Conservation (phyloP, 73 alveolate species). For the Stentor coeruleus region DNA sequence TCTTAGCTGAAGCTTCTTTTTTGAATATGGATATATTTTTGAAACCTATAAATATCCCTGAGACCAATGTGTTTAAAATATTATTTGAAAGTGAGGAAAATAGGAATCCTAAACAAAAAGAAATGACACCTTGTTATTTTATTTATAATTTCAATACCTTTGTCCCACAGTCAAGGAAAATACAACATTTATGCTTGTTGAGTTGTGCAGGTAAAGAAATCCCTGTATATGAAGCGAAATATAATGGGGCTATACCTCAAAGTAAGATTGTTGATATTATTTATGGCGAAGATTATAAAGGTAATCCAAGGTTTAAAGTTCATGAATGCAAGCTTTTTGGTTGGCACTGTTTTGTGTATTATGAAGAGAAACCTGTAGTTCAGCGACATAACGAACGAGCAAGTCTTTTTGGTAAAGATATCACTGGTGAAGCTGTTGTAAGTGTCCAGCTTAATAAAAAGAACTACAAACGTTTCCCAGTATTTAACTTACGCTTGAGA, state of each 20-base stretch:
- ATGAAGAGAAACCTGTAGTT: conserved; percentile 14
- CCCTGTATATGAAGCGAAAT: neutral
- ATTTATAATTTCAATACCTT: neutral
- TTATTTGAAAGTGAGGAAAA: neutral
- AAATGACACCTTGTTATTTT: neutral
- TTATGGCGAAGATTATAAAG: neutral
- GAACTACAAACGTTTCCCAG: neutral
- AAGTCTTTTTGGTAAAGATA: conserved; percentile 2
- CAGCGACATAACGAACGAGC: neutral
- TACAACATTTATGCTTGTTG: neutral
- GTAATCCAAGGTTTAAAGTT: neutral
- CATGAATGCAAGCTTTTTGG: neutral
- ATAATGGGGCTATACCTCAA: neutral
- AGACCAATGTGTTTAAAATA: neutral
- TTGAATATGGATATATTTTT: neutral
- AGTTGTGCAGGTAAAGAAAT: conserved; percentile 16
- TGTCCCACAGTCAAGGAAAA: conserved; percentile 1
- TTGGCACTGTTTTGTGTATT: neutral
- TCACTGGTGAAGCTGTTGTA: conserved; percentile 13
- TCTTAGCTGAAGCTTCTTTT: neutral
- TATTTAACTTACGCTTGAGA: neutral
- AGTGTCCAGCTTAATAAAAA: neutral
- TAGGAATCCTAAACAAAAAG: neutral
- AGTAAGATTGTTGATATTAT: neutral
- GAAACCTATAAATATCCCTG: neutral